Conservation (phyloP, 257 asterid genomes). For the Solanum sparsipilum region DNA sequence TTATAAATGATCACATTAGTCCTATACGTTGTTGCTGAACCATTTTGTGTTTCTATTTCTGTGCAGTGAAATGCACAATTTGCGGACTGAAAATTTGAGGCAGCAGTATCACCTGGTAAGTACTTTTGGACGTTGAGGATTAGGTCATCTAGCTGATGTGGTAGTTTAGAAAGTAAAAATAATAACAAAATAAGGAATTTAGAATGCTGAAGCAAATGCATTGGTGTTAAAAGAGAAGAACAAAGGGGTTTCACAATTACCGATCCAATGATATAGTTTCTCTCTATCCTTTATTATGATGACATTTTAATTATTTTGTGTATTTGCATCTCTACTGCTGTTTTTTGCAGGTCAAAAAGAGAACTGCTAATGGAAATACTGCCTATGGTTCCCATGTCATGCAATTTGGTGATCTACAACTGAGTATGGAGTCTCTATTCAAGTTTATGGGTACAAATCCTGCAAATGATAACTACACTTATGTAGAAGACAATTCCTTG, state of each 20-base stretch:
- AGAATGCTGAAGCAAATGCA: neutral
- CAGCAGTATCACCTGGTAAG: constrained; percentile 88
- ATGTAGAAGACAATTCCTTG: constrained; percentile 39
- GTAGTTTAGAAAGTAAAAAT: neutral
- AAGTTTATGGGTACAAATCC: constrained; percentile 76
- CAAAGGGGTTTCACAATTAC: neutral
- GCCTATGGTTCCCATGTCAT: constrained; percentile 81
- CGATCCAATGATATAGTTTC: neutral
- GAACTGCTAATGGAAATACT: constrained; percentile 54
- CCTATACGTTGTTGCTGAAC: neutral
- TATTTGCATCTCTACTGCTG: neutral
- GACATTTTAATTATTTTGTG: neutral
- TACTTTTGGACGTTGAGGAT: neutral
- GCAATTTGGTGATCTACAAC: constrained; percentile 77
- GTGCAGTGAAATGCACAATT: constrained; percentile 80
- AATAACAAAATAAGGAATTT: neutral
- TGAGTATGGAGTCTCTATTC: constrained; percentile 42
- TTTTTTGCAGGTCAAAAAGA: constrained; percentile 55
- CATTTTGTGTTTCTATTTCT: constrained; percentile 1
- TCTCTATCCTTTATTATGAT: neutral
- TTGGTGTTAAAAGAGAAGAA: neutral
- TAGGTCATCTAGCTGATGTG: neutral
- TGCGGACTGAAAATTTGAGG: constrained; percentile 63
- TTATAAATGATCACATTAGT: neutral
- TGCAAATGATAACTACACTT: constrained; percentile 65